A percentile compares a stretch with the other conserved stretches of the same genome.
Conservation (phyloP, 306 rosid species). For the Malus domestica region DNA sequence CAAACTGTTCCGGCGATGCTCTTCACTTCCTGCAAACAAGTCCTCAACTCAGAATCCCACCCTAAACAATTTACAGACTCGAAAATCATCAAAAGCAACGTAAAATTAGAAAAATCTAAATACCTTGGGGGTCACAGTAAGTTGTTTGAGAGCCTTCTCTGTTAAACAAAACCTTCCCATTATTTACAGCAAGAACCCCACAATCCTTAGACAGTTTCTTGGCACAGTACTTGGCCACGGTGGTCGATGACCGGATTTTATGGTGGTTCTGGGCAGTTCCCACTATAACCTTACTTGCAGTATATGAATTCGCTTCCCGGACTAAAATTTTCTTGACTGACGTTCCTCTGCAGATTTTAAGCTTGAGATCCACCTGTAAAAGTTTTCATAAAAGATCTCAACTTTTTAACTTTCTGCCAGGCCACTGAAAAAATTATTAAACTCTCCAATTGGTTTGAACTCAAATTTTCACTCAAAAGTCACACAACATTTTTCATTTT, state of each 20-base stretch:
- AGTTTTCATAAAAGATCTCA: slow-evolving; percentile 7
- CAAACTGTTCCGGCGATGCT: slow-evolving; percentile 31
- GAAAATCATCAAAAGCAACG: background rate
- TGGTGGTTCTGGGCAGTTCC: slow-evolving; percentile 59
- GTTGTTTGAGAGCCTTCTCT: slow-evolving; percentile 37
- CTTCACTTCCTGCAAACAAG: slow-evolving; percentile 41
- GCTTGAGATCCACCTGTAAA: slow-evolving; percentile 87
- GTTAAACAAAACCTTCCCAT: slow-evolving; percentile 71
- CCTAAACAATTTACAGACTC: background rate
- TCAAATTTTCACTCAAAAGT: background rate
- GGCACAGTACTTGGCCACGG: slow-evolving; percentile 89
- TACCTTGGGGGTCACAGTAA: slow-evolving; percentile 42
- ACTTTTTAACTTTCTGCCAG: background rate
- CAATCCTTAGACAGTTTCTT: slow-evolving; percentile 54
- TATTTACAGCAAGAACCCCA: slow-evolving; percentile 67
- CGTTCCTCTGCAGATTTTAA: slow-evolving; percentile 79
- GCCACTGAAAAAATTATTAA: background rate
- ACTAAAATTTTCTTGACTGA: slow-evolving; percentile 63
- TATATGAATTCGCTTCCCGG: slow-evolving; percentile 65
- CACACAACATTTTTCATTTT: background rate
- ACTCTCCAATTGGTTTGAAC: background rate
- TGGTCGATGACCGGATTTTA: slow-evolving; percentile 58
- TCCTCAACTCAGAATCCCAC: slow-evolving; percentile 15
- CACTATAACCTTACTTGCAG: slow-evolving; percentile 62
- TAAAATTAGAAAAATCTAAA: background rate